phyloP scores from a whole-genome alignment of 495 filamentous ascomycete genomes.

The Usnea hakonensis region DNA sequence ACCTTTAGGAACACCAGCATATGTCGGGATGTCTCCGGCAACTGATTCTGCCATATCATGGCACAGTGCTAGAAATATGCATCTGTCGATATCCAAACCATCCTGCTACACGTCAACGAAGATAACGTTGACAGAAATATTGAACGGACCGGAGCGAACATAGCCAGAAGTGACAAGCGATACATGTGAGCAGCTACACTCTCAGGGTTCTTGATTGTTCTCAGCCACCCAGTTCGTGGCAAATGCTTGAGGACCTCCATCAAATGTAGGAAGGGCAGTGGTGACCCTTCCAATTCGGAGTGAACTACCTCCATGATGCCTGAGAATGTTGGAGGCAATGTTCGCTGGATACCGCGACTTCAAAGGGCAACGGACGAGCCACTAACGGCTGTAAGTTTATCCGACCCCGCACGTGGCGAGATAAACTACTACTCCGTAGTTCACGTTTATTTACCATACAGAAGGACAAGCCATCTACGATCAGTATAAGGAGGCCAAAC shows the following conservation, averaged over 20 bases:
- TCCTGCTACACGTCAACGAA: not conserved
- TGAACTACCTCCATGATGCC: not conserved
- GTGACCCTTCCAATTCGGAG: not conserved
- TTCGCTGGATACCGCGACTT: too few species aligned
- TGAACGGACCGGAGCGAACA: not conserved
- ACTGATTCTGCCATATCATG: not conserved
- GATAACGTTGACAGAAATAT: not conserved
- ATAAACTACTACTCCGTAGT: too few species aligned
- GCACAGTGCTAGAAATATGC: not conserved
- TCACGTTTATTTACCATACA: too few species aligned
- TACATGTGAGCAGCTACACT: not conserved
- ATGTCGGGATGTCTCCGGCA: not conserved
- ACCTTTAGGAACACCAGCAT: not conserved
- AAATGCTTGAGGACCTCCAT: not conserved
- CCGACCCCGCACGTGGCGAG: too few species aligned
- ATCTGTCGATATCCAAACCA: not conserved
- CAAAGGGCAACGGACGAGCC: too few species aligned
- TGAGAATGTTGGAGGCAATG: not conserved
- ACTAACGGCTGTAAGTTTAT: too few species aligned
- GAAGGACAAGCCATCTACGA: too few species aligned
- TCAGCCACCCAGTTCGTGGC: not conserved
- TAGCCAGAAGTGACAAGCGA: not conserved
- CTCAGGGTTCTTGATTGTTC: too few species aligned
- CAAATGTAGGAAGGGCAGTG: not conserved
- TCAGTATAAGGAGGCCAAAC: slow-evolving; percentile 2